Base-by-base conservation (phyloP, 495 filamentous ascomycete genomes). In the Jackrogersella multiformis region DNA sequence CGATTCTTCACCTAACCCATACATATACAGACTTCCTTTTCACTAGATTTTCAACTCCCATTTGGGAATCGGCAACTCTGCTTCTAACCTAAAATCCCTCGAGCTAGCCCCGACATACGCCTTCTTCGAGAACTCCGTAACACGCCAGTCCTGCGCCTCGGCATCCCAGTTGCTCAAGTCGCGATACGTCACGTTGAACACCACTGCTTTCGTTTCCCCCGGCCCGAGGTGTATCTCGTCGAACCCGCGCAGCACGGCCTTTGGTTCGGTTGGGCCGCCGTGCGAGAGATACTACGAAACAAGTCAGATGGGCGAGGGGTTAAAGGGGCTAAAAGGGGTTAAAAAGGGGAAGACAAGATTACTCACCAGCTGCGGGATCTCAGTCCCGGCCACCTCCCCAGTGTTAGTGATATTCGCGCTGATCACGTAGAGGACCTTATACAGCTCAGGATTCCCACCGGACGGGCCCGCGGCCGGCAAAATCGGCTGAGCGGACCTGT, bases 141-240 rank as follows among this genome's bases (percentile, higher is more conserved):
- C 63, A 49, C 87, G 84, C 94, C 94, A 97, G 78, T 97, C 89
- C 82, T 96, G 90, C 8, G 77, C 79, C 13, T 76, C 82, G 13
- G 86, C 79, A 66, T 96, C 89, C 94, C 94, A 97, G 71, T 93
- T 96, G 66, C 80, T 82, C 30, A 84, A 32, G 72, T 97, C 94
- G 69, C 89, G 89, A 54, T 93, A 84, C 18, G 86, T 93, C 34
- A 97, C 72, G 2, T 86, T 80, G 75, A 97, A 86, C 1, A 78
- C 76, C 4, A 97, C 89, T 5, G 70, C 81, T 68, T 75, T 80
- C 28, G 76, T 81, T 72, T 91, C 84, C 0, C 85, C 88, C 0
- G 82, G 77, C 28, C 82, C 73, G n/a, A 93, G 64, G 13, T 76
- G 68, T 9, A 93, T 75, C 74, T 97, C 96, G 70, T 90, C 87